These are phyloP conservation scores for Cladophialophora exuberans DNA, from an alignment of 2,329 filamentous ascomycete species.

Conservation along the genomic window DNA sequence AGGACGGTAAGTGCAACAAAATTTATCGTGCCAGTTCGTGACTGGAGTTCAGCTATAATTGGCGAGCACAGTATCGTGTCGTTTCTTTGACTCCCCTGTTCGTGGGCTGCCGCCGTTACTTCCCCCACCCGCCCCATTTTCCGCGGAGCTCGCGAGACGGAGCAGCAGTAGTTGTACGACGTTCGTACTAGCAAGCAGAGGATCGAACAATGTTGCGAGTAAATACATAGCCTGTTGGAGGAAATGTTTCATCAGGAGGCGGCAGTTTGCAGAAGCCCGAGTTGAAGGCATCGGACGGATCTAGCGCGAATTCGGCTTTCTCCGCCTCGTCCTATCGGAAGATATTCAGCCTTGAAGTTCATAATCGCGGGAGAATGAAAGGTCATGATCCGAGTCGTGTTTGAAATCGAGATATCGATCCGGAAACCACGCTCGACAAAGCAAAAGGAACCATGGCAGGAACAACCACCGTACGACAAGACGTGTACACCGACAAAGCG, in stretches of 20 bases:
- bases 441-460: not conserved
- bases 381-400: not conserved
- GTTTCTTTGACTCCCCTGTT: no score
- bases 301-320: not conserved
- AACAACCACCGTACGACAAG: not conserved
- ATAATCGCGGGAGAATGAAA: no score
- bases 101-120: no score
- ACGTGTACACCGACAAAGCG: not conserved
- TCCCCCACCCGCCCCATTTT: no score
- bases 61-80: no score
- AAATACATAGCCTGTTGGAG: not conserved
- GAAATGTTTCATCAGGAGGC: not conserved
- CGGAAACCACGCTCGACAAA: no score
- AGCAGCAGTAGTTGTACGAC: not conserved
- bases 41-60: no score
- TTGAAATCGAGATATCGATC: not conserved
- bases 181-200: not conserved
- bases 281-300: no score
- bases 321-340: not conserved
- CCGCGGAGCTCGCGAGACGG: not conserved
- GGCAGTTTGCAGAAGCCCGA: no score
- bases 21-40: no score
- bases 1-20: no score
- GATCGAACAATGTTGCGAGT: not conserved
- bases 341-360: not conserved